phyloP scores from a whole-genome alignment of 495 filamentous ascomycete species.

The Tirmania nivea region DNA sequence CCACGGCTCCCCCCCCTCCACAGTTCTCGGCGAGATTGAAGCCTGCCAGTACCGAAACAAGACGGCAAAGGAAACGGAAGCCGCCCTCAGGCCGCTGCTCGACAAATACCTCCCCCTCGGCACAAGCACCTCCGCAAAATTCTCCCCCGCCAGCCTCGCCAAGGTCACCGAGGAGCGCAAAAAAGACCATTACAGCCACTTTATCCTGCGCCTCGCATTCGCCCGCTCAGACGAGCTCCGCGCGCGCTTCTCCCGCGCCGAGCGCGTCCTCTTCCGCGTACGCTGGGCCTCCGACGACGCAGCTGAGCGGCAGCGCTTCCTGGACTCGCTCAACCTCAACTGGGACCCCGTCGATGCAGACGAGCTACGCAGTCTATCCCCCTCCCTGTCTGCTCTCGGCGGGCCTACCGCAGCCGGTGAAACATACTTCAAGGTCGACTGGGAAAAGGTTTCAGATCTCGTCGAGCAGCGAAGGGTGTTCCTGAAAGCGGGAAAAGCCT shows the following conservation, averaged over 20 bases:
- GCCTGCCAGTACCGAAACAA: slow-evolving; percentile 89
- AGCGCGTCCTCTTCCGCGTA: slow-evolving; percentile 69
- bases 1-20: background rate
- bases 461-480: slow-evolving; percentile 61
- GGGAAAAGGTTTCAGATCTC: slow-evolving; percentile 76
- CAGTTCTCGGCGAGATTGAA: slow-evolving; percentile 89
- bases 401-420: slow-evolving; percentile 31
- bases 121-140: slow-evolving; percentile 43
- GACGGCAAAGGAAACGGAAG: slow-evolving; percentile 48
- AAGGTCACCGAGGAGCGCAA: slow-evolving; percentile 43
- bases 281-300: slow-evolving; percentile 50
- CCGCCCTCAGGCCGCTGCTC: slow-evolving; percentile 58
- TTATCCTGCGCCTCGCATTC: slow-evolving; percentile 88
- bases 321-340: slow-evolving; percentile 53
- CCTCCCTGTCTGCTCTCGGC: slow-evolving; percentile 22
- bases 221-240: slow-evolving; percentile 75
- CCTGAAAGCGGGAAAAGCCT: slow-evolving; percentile 63
- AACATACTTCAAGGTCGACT: slow-evolving; percentile 85
- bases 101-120: slow-evolving; percentile 71
- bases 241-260: slow-evolving; percentile 66
- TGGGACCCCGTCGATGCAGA: slow-evolving; percentile 63
- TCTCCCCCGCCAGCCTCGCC: slow-evolving; percentile 2
- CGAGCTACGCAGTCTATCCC: slow-evolving; percentile 38
- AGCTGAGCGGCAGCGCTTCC: slow-evolving; percentile 49
- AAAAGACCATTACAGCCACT: slow-evolving; percentile 96